Evolutionary conservation across 306 rosid species (phyloP), one percentile per base, ranked within the genome.

Genomic region (Parietaria judaica): DNA sequence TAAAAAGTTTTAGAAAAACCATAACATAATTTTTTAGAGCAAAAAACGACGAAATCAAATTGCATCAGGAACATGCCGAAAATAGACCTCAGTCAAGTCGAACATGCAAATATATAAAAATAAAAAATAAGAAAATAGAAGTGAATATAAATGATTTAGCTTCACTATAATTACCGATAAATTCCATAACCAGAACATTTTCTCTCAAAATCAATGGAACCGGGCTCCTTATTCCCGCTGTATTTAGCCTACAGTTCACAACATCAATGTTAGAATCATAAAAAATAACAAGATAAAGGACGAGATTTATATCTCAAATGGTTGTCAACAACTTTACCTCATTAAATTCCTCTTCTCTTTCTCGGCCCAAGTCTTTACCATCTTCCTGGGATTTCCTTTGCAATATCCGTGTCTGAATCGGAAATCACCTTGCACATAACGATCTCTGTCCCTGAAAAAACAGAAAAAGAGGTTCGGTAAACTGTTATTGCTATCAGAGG

Each of bases 301-400:
- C 45, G 9, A 41, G 45, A 8, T 23, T 12, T 5, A 36, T 34
- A 7, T 35, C 41, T 7, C 43, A 34, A 37, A 34, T 4, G 5
- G 50, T 14, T 4, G 36, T 8, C 66, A 62, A 6, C 36, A 47
- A 9, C 12, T 72, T 63, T 78, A 83, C 98, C 98, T 91, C 76
- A 80, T 35, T 61, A 91, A 83, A 72, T 91, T 88, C 76, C 96
- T 87, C 95, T 76, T 87, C 75, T 87, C 98, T 80, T 91, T 88
- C 76, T 91, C 98, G 0, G 96, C 98, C 98, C 98, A 91, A 61
- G 95, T 88, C 80, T 85, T 82, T 17, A 91, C 98, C 98, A 91
- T 91, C 73, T 91, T 91, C 75, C 98, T 81, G 63, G 98, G 95
- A 74, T 88, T 91, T 76, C 78, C 86, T 83, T 54, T 88, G 74